Evolutionary conservation across 1,139 yeast genomes (phyloP).

Genomic region (Debaryomyces coudertii): DNA sequence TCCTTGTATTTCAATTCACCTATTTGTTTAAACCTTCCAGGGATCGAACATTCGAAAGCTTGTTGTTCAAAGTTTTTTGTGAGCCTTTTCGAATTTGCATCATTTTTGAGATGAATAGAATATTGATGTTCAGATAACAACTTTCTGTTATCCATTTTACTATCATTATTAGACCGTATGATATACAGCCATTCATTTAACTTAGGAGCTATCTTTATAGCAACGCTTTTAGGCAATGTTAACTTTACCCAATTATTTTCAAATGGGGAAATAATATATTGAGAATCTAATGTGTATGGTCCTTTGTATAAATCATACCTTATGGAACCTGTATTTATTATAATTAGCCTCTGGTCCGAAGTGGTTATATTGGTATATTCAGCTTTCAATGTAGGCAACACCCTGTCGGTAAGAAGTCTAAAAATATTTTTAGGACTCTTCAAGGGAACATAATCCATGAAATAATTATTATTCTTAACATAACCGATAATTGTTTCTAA

Average conservation of each 20-base stretch:
- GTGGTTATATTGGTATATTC: conserved; percentile 12
- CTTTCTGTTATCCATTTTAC: conserved; percentile 14
- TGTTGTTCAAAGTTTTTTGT: background rate
- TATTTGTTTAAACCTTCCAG: background rate
- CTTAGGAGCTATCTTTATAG: conserved; percentile 47
- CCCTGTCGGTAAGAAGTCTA: conserved; percentile 57
- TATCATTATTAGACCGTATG: conserved; percentile 17
- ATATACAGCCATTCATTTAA: conserved; percentile 58
- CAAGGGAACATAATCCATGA: conserved; percentile 69
- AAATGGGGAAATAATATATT: conserved; percentile 86
- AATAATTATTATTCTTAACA: conserved; percentile 62
- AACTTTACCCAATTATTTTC: conserved; percentile 73
- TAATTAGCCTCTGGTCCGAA: conserved; percentile 54
- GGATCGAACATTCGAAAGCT: background rate
- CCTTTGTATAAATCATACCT: conserved; percentile 90
- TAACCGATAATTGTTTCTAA: conserved; percentile 63
- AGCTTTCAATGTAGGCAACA: conserved; percentile 58
- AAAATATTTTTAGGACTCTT: conserved; percentile 63
- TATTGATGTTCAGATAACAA: conserved; percentile 35
- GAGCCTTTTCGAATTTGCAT: background rate
- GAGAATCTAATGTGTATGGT: conserved; percentile 77
- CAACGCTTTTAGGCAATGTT: conserved; percentile 54
- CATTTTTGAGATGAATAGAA: conserved; percentile 1
- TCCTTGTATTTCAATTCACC: conserved; percentile 12
- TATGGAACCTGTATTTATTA: conserved; percentile 86